Base-by-base conservation (phyloP, 345 rosid species). In the Arabidopsis suecica region DNA sequence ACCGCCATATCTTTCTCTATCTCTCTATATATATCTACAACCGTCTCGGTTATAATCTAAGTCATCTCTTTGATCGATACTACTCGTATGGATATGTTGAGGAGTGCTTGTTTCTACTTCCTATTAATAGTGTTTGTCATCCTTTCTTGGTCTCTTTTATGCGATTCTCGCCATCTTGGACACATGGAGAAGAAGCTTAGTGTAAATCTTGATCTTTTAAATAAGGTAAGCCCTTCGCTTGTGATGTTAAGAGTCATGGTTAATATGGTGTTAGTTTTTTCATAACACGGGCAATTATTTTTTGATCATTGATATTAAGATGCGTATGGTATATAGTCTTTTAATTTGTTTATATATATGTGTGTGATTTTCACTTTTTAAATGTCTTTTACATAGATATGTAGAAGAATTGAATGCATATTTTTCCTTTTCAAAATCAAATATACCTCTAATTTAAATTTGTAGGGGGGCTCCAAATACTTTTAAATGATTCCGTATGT, bases 121-220 rank as follows among this genome's bases (percentile, higher is more conserved):
- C 51, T 86, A 76, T 78, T 87, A 37, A 65, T 85, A 37, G 68
- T 64, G 23, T 64, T 76, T 78, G 7, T 86, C 5, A 71, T 78
- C 70, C 34, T 86, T 50, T 73, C 80, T 71, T 50, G 83, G 40
- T 75, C 79, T 80, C 83, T 71, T 63, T 80, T 83, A 80, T 84
- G 86, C 57, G 70, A 76, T 55, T 86, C 85, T 45, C 89, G 90
- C 58, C 80, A 58, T 73, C 83, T 86, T 47, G 79, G 64, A 41
- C 69, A 63, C 47, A 37, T n/a, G 30, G 72, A 74, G 61, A 68
- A 75, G 62, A 71, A 77, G 69, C 79, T 61, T 48, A 68, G 64
- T 54, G 73, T 77, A 69, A 73, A 71, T 71, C 74, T 11, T 14
- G 33, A 70, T 65, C 62, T 67, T 6, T 33, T 73, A 36, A 51